Conservation (phyloP, 495 filamentous ascomycete genomes). For the Tricharina praecox region DNA sequence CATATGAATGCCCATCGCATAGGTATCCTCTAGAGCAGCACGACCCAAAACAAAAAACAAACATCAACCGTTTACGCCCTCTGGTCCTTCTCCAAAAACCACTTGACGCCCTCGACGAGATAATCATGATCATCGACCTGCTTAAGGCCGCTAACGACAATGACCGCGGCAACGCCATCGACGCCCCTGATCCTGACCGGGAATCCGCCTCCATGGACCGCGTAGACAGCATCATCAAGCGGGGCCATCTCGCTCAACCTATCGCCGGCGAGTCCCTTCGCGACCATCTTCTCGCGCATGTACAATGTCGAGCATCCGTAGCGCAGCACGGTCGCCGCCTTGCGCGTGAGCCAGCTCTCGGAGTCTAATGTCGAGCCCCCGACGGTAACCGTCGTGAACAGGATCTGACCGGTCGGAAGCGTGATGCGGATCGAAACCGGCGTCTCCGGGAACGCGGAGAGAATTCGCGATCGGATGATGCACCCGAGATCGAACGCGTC, state of each 20-base stretch:
- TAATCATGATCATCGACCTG: conserved; percentile 65
- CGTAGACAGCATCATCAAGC: conserved; percentile 39
- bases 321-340: conserved; percentile 51
- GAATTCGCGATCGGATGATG: conserved; percentile 44
- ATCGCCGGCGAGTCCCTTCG: conserved; percentile 31
- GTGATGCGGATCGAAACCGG: conserved; percentile 52
- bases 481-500: conserved; percentile 52
- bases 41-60: too few relatives aligned
- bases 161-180: conserved; percentile 53
- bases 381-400: conserved; percentile 39
- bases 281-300: conserved; percentile 41
- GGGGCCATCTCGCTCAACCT: neutral
- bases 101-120: conserved; percentile 43
- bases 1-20: too few relatives aligned
- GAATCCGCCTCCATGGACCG: conserved; percentile 57
- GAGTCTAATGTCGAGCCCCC: conserved; percentile 45
- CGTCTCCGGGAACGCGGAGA: conserved; percentile 31
- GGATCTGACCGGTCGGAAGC: conserved; percentile 37
- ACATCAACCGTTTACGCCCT: neutral
- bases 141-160: conserved; percentile 59
- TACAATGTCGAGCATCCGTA: conserved; percentile 51
- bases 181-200: conserved; percentile 53
- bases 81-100: neutral
- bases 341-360: conserved; percentile 43
- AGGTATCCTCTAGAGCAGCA: too few relatives aligned